These are phyloP conservation scores for Metschnikowia similis DNA, from an alignment of 805 yeast species.

Conservation along the genomic window DNA sequence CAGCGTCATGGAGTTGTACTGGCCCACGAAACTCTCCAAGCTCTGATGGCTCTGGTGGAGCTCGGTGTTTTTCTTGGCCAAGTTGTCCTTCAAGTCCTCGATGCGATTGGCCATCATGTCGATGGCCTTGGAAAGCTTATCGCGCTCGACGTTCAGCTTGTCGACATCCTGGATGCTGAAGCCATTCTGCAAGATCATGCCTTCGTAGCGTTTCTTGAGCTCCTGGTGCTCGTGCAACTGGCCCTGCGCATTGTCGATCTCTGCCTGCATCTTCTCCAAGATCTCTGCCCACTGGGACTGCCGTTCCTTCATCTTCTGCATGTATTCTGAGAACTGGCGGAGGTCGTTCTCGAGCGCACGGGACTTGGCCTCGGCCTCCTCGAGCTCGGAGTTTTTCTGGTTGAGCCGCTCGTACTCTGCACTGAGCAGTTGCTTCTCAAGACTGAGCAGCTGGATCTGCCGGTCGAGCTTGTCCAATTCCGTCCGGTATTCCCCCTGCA, in stretches of 20 bases:
- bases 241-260: constrained; percentile 42
- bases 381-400: constrained; percentile 44
- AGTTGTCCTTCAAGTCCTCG: constrained; percentile 43
- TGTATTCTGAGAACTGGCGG: constrained; percentile 65
- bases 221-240: constrained; percentile 40
- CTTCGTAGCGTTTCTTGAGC: constrained; percentile 39
- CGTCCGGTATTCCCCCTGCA: constrained; percentile 51
- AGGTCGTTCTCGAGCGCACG: constrained; percentile 68
- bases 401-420: constrained; percentile 38
- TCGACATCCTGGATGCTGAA: constrained; percentile 62
- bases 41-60: constrained; percentile 48
- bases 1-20: constrained; percentile 53
- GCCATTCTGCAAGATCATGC: constrained; percentile 48
- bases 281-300: constrained; percentile 61
- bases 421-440: constrained; percentile 38
- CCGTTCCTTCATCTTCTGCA: constrained; percentile 60
- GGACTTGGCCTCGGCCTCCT: constrained; percentile 47
- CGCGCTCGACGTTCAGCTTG: constrained; percentile 56
- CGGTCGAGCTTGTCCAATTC: constrained; percentile 46
- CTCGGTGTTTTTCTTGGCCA: constrained; percentile 47
- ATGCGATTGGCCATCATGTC: constrained; percentile 42
- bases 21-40: constrained; percentile 48
- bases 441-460: constrained; percentile 40
- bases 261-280: constrained; percentile 53
- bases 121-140: constrained; percentile 49